phyloP scores from a whole-genome alignment of 306 rosid species.

The Acacia crassicarpa region DNA sequence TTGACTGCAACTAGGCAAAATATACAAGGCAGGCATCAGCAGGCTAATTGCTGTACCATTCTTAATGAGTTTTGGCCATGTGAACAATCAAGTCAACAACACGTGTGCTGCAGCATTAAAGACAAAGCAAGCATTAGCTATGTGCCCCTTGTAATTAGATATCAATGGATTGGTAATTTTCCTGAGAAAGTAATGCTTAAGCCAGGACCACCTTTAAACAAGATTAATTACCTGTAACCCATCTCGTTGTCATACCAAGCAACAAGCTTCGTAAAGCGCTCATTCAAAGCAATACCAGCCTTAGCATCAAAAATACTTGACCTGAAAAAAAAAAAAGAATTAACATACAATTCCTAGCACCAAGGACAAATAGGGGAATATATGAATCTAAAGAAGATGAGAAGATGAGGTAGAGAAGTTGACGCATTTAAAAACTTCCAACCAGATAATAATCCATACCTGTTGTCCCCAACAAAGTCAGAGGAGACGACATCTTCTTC shows the following conservation, averaged over 20 bases:
- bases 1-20: neutral
- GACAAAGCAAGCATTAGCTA: conserved; percentile 3
- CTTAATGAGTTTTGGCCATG: conserved; percentile 36
- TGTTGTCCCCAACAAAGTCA: conserved; percentile 68
- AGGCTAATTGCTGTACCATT: neutral
- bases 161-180: neutral
- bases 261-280: conserved; percentile 51
- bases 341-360: neutral
- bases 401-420: neutral
- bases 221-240: conserved; percentile 69
- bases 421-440: neutral
- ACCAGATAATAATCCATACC: conserved; percentile 32
- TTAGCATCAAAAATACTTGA: conserved; percentile 77
- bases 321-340: conserved; percentile 41
- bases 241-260: conserved; percentile 80
- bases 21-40: neutral
- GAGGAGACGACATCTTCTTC: conserved; percentile 80
- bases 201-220: neutral
- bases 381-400: neutral
- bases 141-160: neutral
- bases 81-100: conserved; percentile 62
- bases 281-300: conserved; percentile 75
- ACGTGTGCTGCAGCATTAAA: conserved; percentile 56
- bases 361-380: neutral
- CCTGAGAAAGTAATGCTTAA: neutral